Base-by-base conservation (phyloP, 345 rosid genomes). In the Linum usitatissimum region DNA sequence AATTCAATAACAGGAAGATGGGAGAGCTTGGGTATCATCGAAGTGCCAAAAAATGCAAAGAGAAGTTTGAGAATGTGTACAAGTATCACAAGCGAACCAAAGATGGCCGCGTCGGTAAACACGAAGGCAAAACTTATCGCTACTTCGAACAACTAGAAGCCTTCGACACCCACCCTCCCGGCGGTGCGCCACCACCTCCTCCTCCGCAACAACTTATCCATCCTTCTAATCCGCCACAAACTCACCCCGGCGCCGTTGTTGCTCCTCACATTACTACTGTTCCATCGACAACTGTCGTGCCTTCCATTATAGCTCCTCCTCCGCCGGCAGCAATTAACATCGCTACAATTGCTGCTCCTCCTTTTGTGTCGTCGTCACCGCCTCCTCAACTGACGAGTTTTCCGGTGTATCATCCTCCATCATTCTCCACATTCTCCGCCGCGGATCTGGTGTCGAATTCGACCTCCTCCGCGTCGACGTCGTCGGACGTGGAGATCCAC, bases 71-170 rank as follows among this genome's bases (percentile, higher is more conserved):
- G 80, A 91, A 91, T 64, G 87, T 91, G 20, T 88, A 77, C 78
- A 91, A 91, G 72, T 91, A 91, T 73, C 96, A 91, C 77, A 91
- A 80, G 76, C 70, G 97, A 54, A 86, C 97, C 71, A 91, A 88
- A 79, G 96, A 91, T 58, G 82, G 95, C 10, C 83, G 90, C 4
- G 75, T 72, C 20, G 86, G 89, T 1, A 88, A 87, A 76, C 73
- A 79, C 20, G 81, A 81, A 60, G 89, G 85, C 71, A 91, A 88
- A 65, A 70, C 80, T 34, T 91, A 91, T 72, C 78, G 90, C 2
- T 91, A 88, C 68, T 91, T 84, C 4, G 90, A 91, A 59, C 91
- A 88, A 71, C 75, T 91, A 66, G 86, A 84, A 74, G 97, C 96
- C 23, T 78, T 91, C 30, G 82, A 79, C 38, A 71, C 59, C 62